Evolutionary conservation across 495 filamentous ascomycete genomes (phyloP), one percentile per base, ranked within the genome.

Genomic region (Xylaria bambusicola): DNA sequence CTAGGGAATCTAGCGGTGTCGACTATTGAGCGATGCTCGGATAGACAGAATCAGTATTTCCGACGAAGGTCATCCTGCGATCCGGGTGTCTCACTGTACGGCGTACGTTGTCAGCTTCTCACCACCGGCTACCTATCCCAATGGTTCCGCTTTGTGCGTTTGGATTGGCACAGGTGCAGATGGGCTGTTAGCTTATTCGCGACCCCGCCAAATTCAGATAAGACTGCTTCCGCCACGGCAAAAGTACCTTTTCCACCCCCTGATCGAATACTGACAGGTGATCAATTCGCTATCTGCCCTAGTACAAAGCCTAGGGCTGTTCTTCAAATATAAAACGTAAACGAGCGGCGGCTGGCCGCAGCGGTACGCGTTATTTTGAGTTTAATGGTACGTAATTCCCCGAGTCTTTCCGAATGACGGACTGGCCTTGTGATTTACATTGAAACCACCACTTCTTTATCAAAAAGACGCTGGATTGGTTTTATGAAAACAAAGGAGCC

Each of bases 371-470:
- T 41, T 29, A 13, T 50, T 35, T 17, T 33, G 26, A 1, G 17
- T 29, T 58, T 48, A 12, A 44, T 44, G 35, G 56, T 58, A 58
- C 46, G 56, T 58, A 58, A 58, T 42, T n/a, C 40, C 10, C 56
- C 35, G 56, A 23, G n/a, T 36, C 6, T 20, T 58, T n/a, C 36
- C 33, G 36, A 45, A 42, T 6, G 2, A 50, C 38, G 17, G 6
- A 21, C 10, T 58, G 38, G 44, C 35, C 26, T 17, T 8, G 15
- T 21, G 26, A 15, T 24, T 41, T 1, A 2, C 9, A 40, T 6
- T 29, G 13, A 26, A 36, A 40, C 13, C 17, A 12, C 13, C 36
- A 38, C 8, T 38, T 38, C 36, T 33, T 33, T 10, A 33, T 33
- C n/a, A n/a, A n/a, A n/a, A n/a, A n/a, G n/a, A n/a, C n/a, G n/a